Evolutionary conservation across 2,329 filamentous ascomycete genomes (phyloP), one percentile per base, ranked within the genome.

Genomic region (Colletotrichum sp.): DNA sequence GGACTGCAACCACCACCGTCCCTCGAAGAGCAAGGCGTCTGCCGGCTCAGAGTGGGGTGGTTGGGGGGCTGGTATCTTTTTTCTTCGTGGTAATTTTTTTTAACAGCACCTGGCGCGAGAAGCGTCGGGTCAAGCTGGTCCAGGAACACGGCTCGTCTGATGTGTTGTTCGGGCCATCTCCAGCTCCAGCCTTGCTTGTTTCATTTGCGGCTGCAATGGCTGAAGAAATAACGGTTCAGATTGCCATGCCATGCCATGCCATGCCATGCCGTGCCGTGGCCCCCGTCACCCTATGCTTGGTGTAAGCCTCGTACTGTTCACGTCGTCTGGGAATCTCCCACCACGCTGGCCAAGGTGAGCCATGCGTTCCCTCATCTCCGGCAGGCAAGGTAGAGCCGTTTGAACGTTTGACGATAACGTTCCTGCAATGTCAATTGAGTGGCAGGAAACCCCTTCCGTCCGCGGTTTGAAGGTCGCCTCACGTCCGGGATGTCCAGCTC

Each of bases 171-270:
- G 69, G 34, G 56, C 56, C 56, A 64, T 26, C 62, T 63, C 63
- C 69, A 73, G 63, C 73, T 73, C 61, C 26, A 73, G 73, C 73
- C 73, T 75, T 75, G 73, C 56, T 68, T n/a, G 73, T 75, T 75
- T 73, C 69, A 75, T 68, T 73, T 38, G 55, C 61, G 36, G 72
- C 68, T 67, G 16, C 16, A 32, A 59, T 62, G 52, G 71, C 30
- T 32, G 21, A 55, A 34, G 36, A 65, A 36, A 59, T 55, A 43
- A 30, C 34, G 58, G 48, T 16, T 21, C 58, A 59, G 32, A 21
- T 38, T 48, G 43, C 43, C 24, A 24, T 24, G 24, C 24, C 24
- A 24, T 24, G 24, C 24, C 38, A 48, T 48, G 43, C 43, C 43
- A 48, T 48, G 36, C 38, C 38, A 43, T n/a, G n/a, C 10, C n/a